These are phyloP conservation scores for Sedum album DNA, from an alignment of 164 flowering plant species.

Conservation along the genomic window DNA sequence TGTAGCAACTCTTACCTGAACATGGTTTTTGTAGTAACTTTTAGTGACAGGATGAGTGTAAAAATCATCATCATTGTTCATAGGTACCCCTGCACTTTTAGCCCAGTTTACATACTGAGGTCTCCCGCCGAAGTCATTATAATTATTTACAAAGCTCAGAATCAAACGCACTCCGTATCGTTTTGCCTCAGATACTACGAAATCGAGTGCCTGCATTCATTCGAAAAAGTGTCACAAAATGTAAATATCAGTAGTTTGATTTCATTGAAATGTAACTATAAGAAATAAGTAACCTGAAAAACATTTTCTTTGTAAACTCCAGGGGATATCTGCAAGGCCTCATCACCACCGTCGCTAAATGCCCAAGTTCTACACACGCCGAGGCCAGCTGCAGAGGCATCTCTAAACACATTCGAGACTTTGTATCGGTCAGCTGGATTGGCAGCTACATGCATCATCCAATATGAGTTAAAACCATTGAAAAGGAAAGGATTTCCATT, in stretches of 20 bases:
- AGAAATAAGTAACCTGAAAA: constrained; percentile 23
- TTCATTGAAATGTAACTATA: neutral
- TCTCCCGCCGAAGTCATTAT: constrained; percentile 39
- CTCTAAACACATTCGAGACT: constrained; percentile 20
- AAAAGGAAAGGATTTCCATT: constrained; percentile 25
- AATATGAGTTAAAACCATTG: constrained; percentile 51
- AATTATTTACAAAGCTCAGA: constrained; percentile 35
- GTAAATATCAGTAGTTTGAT: neutral
- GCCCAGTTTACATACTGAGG: constrained; percentile 46
- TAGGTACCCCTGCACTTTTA: constrained; percentile 16
- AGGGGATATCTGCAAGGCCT: constrained; percentile 40
- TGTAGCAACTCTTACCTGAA: constrained; percentile 16
- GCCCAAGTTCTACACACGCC: constrained; percentile 45
- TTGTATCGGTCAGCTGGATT: constrained; percentile 24
- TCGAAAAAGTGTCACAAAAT: neutral
- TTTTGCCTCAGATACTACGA: constrained; percentile 39
- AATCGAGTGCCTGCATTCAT: constrained; percentile 36
- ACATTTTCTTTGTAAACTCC: constrained; percentile 28
- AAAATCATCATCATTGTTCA: constrained; percentile 34
- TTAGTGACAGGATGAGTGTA: constrained; percentile 24
- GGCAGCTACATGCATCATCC: constrained; percentile 40
- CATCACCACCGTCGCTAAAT: constrained; percentile 36
- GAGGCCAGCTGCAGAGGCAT: constrained; percentile 32
- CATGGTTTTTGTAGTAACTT: constrained; percentile 31
- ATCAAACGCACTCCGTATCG: constrained; percentile 25